Conservation (phyloP, 2,329 filamentous ascomycete genomes). For the Chaetomiaceae sp. region DNA sequence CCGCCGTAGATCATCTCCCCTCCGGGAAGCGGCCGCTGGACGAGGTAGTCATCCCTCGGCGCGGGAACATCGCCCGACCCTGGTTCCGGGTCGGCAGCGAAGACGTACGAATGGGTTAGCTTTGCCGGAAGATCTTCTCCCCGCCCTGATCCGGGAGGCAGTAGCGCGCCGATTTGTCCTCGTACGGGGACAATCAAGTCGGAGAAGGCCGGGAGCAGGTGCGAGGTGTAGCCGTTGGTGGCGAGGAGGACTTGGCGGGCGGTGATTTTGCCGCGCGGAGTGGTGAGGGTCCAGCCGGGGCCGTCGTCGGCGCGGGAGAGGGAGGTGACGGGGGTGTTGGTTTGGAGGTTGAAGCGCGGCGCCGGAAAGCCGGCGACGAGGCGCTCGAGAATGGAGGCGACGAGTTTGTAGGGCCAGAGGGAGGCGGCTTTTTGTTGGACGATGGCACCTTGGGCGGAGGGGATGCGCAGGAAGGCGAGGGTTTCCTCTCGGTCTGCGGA, state of each 20-base stretch:
- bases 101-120: conserved; percentile 59
- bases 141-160: conserved; percentile 50
- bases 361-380: conserved; percentile 41
- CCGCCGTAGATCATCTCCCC: conserved; percentile 68
- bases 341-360: conserved; percentile 65
- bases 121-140: too few species aligned
- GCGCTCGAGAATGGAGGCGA: conserved; percentile 64
- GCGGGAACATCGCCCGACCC: conserved; percentile 25
- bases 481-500: conserved; percentile 26
- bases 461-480: conserved; percentile 51
- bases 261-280: conserved; percentile 61
- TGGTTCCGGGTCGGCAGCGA: conserved; percentile 43
- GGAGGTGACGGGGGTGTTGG: conserved; percentile 60
- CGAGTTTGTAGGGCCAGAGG: conserved; percentile 81
- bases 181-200: conserved; percentile 72
- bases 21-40: conserved; percentile 58
- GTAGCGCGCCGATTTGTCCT: conserved; percentile 66
- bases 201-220: conserved; percentile 64
- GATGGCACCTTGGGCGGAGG: conserved; percentile 58
- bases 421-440: conserved; percentile 62
- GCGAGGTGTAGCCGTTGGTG: conserved; percentile 80
- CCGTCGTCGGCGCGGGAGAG: conserved; percentile 30
- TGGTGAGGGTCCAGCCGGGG: conserved; percentile 58
- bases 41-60: conserved; percentile 65
- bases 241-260: conserved; percentile 67